Conservation (phyloP, 108 stramenopile species). For the Epipyxis sp. region DNA sequence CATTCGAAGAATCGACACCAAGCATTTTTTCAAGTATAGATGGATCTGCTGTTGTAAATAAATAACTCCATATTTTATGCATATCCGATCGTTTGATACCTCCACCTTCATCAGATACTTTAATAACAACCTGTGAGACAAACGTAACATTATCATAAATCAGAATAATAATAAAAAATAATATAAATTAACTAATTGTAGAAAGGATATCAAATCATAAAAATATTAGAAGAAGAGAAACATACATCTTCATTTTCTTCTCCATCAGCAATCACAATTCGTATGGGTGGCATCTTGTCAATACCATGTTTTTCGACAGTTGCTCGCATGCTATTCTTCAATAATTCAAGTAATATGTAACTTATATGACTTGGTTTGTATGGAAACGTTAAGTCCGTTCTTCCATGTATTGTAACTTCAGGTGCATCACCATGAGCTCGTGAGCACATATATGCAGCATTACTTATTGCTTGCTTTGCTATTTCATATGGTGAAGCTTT, state of each 20-base stretch:
- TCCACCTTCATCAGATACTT: constrained; percentile 91
- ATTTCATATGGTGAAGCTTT: constrained; percentile 79
- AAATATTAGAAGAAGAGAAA: background rate
- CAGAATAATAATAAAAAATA: too few relatives aligned
- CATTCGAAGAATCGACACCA: constrained; percentile 45
- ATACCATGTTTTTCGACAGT: constrained; percentile 86
- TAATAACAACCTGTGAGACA: constrained; percentile 83
- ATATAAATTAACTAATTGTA: background rate
- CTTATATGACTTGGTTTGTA: constrained; percentile 89
- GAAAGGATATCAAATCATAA: constrained; percentile 6
- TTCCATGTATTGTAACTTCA: constrained; percentile 84
- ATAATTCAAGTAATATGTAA: constrained; percentile 87
- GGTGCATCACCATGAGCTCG: constrained; percentile 84
- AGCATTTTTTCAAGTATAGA: constrained; percentile 16
- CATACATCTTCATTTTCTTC: constrained; percentile 89
- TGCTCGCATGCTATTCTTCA: constrained; percentile 92
- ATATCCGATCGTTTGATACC: constrained; percentile 89
- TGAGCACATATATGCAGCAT: constrained; percentile 93
- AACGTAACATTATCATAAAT: too few relatives aligned
- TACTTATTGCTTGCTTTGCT: constrained; percentile 86
- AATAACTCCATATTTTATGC: constrained; percentile 84
- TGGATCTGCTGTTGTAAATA: constrained; percentile 78
- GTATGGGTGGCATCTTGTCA: constrained; percentile 77
- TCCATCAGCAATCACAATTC: constrained; percentile 87
- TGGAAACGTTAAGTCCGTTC: constrained; percentile 76